A percentile compares a stretch with the other conserved stretches of the same genome.
Conservation (phyloP, 441 rosid genomes). For the Populus hybrid region DNA sequence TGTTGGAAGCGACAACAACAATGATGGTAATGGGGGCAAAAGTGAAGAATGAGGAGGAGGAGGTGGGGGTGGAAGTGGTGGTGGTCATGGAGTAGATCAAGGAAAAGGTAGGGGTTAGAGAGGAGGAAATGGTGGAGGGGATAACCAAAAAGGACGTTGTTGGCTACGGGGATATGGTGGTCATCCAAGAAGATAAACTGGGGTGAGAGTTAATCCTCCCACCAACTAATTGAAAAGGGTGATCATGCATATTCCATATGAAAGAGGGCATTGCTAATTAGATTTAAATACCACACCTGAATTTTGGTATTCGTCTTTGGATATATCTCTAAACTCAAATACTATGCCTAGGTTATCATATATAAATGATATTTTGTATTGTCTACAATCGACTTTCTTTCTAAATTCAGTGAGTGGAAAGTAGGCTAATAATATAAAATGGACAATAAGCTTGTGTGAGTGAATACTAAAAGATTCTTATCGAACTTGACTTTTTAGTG, state of each 20-base stretch:
- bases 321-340: no score
- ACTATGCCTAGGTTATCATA: no score
- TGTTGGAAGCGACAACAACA: background rate
- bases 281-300: no score
- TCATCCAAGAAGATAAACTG: background rate
- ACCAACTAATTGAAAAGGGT: background rate
- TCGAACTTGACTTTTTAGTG: no score
- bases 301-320: no score
- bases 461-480: no score
- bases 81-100: slow-evolving; percentile 2
- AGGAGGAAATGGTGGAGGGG: background rate
- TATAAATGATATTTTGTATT: no score
- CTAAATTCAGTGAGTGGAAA: no score
- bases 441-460: no score
- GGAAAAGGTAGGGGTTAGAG: slow-evolving; percentile 25
- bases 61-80: slow-evolving; percentile 8
- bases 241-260: background rate
- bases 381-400: no score
- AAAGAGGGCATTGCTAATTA: background rate
- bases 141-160: background rate
- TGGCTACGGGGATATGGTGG: slow-evolving; percentile 21
- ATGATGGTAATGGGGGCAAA: background rate
- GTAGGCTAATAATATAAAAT: no score
- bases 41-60: background rate
- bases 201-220: background rate